Base-by-base conservation (phyloP, 192 early-diverging fungal genomes). In the Paraglomus brasilianum region DNA sequence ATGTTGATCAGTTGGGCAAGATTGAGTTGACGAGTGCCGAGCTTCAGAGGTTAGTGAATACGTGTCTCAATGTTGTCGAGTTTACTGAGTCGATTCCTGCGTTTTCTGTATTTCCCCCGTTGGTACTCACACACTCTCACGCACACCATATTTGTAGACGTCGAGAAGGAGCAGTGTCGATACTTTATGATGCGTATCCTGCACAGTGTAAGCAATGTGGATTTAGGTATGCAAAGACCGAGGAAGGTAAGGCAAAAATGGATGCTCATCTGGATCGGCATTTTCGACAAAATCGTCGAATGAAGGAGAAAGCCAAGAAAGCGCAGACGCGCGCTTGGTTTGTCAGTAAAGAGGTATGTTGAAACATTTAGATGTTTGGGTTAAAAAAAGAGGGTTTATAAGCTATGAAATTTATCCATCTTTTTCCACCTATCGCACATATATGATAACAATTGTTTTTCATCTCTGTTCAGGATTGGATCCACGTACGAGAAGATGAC, bases 151-250 rank as follows among this genome's bases (percentile, higher is more conserved):
- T 43, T 17, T 66, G 41, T 80, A 87, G 86, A 67, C 70, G 68
- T 57, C 67, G 72, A 47, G 78, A 84, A 5, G 84, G 86, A n/a
- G 80, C 87, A 0, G 73, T 85, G 40, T 80, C 86, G 53, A 74
- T 84, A 17, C 75, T 95, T 56, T 96, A 96, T 79, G 85, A 85
- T 21, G 85, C 82, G 2, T 85, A 89, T 1, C 85, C 90, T 6
- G 75, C 88, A 22, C 89, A 93, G 74, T 98, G 96, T 79, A 87
- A 89, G 52, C 96, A 98, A 80, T 98, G 96, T 76, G 96, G 93
- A 0, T 86, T 87, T 73, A 88, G 96, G 21, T 94, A 88, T 51
- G 75, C 83, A 4, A 85, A 85, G 41, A 80, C 83, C 8, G 84
- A 81, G 14, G 81, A 81, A 44, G 93, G 92, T 2, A 80, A 88